Base-by-base conservation (phyloP, 2,329 filamentous ascomycete species). In the Verruconis gallopava region DNA sequence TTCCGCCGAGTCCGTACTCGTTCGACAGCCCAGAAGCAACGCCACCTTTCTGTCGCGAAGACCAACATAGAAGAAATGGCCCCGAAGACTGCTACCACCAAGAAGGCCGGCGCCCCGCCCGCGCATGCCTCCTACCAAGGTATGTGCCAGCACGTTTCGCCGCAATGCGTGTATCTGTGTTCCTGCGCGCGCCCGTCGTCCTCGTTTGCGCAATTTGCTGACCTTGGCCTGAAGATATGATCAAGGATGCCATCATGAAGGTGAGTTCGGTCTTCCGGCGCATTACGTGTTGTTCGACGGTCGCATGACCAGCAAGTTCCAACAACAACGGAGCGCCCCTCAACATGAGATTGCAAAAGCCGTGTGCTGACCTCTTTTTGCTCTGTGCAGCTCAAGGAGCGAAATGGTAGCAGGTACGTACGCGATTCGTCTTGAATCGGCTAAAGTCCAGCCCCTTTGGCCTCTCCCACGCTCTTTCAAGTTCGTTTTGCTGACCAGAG, bases 191-290 rank as follows among this genome's bases (percentile, higher is more conserved):
- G 44, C 43, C 50, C 58, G 56, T 49, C 54, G 60, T 55, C 46
- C 62, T 55, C 60, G 77, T 72, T 70, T 73, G 55, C 63, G 55
- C 49, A 51, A 60, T 61, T 72, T 59, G 37, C 71, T 75, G 66
- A 76, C 69, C 52, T 44, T 52, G 49, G 51, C 34, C 55, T 56
- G 58, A 61, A 79, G 77, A 79, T 63, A 80, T 81, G 77, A 78
- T 81, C 63, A 79, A 79, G 65, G 76, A 81, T 62, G 77, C 77
- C 52, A 77, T 81, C 58, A 62, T 79, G 56, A 74, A 72, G 64
- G 77, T 81, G 63, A 77, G 77, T 80, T 56, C 71, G 64, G 59
- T 57, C 57, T 55, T 52, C 56, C 49, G 58, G 69, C 68, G 70
- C 67, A 66, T 61, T 53, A 17, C 42, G 21, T 14, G 19, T n/a